A percentile compares a stretch with the other conserved stretches of the same genome.
phyloP scores from a whole-genome alignment of 2,329 filamentous ascomycete genomes.

The Cadophora gregata region DNA sequence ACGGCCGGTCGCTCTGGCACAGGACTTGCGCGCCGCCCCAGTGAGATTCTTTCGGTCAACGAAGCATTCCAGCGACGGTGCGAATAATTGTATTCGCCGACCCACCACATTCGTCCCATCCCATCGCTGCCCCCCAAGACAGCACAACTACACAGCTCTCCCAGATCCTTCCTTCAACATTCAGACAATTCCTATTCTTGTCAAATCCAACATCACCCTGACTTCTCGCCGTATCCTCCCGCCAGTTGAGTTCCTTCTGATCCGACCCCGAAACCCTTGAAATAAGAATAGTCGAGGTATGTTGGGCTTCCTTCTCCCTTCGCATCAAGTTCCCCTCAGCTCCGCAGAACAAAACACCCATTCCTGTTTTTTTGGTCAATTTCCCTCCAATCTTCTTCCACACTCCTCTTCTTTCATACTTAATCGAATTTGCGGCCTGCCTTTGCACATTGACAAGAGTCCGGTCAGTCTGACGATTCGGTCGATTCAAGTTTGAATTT shows the following conservation, averaged over 20 bases:
- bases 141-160: no score
- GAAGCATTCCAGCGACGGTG: conserved; percentile 6
- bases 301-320: conserved; percentile 19
- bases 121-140: not conserved
- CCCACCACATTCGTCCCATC: conserved; percentile 9
- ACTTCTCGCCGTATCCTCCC: not conserved
- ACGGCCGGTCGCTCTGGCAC: not conserved
- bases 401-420: not conserved
- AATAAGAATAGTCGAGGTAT: conserved; percentile 25
- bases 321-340: conserved; percentile 16
- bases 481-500: not conserved
- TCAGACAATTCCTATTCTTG: conserved; percentile 5
- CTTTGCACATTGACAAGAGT: conserved; percentile 12
- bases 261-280: conserved; percentile 17
- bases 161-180: conserved; percentile 9
- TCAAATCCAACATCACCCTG: not conserved
- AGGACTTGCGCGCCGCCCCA: not conserved
- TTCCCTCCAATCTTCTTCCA: conserved; percentile 14
- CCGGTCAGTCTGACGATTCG: conserved; percentile 4
- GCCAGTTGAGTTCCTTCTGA: not conserved
- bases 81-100: conserved; percentile 18
- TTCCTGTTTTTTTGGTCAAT: not conserved
- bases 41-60: conserved; percentile 13
- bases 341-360: conserved; percentile 15
- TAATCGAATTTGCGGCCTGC: conserved; percentile 6